Evolutionary conservation across 1,139 yeast genomes (phyloP).

Genomic region (Arxiozyma slooffiae): DNA sequence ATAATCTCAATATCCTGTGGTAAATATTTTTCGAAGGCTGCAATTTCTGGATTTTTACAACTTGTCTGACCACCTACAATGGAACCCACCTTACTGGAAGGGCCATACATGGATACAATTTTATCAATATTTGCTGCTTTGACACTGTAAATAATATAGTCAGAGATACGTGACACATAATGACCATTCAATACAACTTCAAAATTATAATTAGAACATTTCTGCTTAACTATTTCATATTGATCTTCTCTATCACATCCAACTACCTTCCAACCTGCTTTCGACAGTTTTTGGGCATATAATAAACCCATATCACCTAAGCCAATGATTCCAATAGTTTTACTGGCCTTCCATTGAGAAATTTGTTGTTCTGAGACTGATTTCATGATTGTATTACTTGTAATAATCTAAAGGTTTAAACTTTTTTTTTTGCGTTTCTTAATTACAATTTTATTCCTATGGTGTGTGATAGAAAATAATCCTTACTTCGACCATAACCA

Average conservation of each 20-base stretch:
- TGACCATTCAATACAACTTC: slow-evolving; percentile 66
- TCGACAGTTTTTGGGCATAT: slow-evolving; percentile 67
- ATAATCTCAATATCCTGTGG: slow-evolving; percentile 77
- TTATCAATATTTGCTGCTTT: slow-evolving; percentile 74
- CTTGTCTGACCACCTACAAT: slow-evolving; percentile 98
- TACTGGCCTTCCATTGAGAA: slow-evolving; percentile 34
- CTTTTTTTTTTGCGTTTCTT: no score
- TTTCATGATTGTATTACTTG: neutral
- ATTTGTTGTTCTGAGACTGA: slow-evolving; percentile 7
- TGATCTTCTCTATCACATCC: slow-evolving; percentile 80
- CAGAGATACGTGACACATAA: slow-evolving; percentile 67
- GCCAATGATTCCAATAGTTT: slow-evolving; percentile 80
- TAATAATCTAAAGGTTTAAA: neutral
- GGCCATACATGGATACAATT: slow-evolving; percentile 70
- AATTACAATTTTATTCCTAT: neutral
- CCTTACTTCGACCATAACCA: neutral
- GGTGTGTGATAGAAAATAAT: no score
- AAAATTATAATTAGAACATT: slow-evolving; percentile 40
- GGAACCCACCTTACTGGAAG: slow-evolving; percentile 77
- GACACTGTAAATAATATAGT: slow-evolving; percentile 77
- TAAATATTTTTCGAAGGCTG: slow-evolving; percentile 65
- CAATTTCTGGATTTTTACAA: slow-evolving; percentile 83
- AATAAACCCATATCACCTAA: slow-evolving; percentile 93
- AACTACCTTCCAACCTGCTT: slow-evolving; percentile 83
- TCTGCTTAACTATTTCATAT: slow-evolving; percentile 40